Evolutionary conservation across 2,329 filamentous ascomycete species (phyloP), one percentile per base, ranked within the genome.

Genomic region (Reticulascus tulasneorum): DNA sequence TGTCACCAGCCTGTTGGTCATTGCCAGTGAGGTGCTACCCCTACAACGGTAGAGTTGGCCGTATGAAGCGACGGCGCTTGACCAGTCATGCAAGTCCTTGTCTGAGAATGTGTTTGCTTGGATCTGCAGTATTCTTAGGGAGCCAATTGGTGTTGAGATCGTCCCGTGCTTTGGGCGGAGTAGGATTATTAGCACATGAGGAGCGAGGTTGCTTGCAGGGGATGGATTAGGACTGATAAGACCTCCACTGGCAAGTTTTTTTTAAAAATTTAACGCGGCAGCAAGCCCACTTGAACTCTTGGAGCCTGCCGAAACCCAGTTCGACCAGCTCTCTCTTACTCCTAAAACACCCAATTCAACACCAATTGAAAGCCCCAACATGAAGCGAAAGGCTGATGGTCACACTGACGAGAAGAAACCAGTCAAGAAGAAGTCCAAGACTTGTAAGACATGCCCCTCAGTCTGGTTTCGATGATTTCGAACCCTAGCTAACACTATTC

Each of bases 311-410:
- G n/a, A n/a, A n/a, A n/a, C n/a, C n/a, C n/a, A n/a, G n/a, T n/a
- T n/a, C n/a, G n/a, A n/a, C n/a, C n/a, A n/a, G n/a, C n/a, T 15
- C 18, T 6, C 20, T 22, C 6, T 29, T 19, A 7, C n/a, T 15
- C 22, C 27, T 17, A 31, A 13, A 10, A 26, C 23, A 16, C 9
- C 7, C 12, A 13, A 12, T 11, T 20, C n/a, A 23, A n/a, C 10
- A 22, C n/a, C 37, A 25, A 26, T 31, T 32, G 21, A 27, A 18
- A 30, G 17, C n/a, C 28, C 27, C 49, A 64, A 47, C 6, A 77
- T 77, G 73, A 81, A 81, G 63, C 73, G 77, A 63, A 80, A 81
- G 58, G 75, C 76, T 42, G 67, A 71, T 29, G 55, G 60, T 42
- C 62, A 67, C 45, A 54, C 56, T 34, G 60, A 55, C 44, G 60